Conservation (phyloP, 805 yeast genomes). For the Saccharomycopsis babjevae region DNA sequence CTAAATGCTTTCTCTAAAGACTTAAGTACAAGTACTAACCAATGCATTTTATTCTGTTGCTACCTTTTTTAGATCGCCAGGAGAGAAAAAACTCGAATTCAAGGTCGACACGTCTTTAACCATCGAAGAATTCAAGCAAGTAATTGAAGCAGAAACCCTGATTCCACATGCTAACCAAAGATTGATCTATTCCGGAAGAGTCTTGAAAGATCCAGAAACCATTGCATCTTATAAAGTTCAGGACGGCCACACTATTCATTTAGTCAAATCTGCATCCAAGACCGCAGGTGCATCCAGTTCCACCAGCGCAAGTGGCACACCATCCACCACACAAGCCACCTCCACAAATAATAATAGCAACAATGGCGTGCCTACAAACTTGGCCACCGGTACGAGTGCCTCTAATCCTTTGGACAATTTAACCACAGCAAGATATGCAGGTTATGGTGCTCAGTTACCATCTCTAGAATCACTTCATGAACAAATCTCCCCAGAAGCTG, state of each 20-base stretch:
- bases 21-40: not conserved
- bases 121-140: constrained; percentile 58
- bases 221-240: constrained; percentile 71
- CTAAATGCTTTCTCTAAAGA: too few relatives aligned
- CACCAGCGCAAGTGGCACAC: constrained; percentile 23
- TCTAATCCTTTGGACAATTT: constrained; percentile 86
- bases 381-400: constrained; percentile 81
- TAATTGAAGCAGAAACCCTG: constrained; percentile 48
- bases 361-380: constrained; percentile 52
- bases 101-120: constrained; percentile 43
- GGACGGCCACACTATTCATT: constrained; percentile 77
- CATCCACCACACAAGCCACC: constrained; percentile 21
- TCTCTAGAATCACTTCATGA: constrained; percentile 71
- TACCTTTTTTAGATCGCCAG: constrained; percentile 29
- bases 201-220: constrained; percentile 74
- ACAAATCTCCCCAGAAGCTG: constrained; percentile 56
- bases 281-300: constrained; percentile 23
- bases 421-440: constrained; percentile 95
- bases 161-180: constrained; percentile 76
- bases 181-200: constrained; percentile 87
- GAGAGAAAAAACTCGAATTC: constrained; percentile 72
- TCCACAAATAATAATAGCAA: constrained; percentile 13
- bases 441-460: constrained; percentile 74
- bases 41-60: not conserved
- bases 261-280: constrained; percentile 71